A percentile compares a stretch with the other conserved stretches of the same genome.
Conservation (phyloP, 129 eudicot species). For the Tanacetum coccineum region DNA sequence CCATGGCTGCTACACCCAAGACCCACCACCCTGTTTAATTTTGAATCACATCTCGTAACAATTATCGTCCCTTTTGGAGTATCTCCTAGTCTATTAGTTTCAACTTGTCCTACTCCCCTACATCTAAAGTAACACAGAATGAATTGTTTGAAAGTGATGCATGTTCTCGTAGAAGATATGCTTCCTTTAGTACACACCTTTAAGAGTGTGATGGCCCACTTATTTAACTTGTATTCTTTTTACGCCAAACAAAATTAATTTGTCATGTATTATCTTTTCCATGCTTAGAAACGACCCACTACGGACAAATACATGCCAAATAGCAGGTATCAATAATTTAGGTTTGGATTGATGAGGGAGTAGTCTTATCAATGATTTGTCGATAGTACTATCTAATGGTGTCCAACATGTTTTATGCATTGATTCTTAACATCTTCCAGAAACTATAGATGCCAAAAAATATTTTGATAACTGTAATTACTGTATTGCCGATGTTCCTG, state of each 20-base stretch:
- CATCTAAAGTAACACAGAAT: neutral
- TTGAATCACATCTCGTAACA: neutral
- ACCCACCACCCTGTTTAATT: conserved; percentile 1
- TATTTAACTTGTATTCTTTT: conserved; percentile 25
- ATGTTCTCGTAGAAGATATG: conserved; percentile 37
- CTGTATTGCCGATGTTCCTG: neutral
- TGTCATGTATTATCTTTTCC: conserved; percentile 22
- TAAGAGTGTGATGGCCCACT: conserved; percentile 28
- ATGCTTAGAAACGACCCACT: conserved; percentile 37
- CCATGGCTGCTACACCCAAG: no score
- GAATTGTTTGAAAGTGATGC: conserved; percentile 20
- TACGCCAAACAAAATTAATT: conserved; percentile 26
- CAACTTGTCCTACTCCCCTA: neutral
- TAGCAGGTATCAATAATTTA: conserved; percentile 25
- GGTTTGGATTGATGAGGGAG: conserved; percentile 26
- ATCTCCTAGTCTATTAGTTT: conserved; percentile 7
- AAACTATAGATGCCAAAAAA: neutral
- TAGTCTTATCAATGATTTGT: conserved; percentile 29
- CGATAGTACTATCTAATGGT: conserved; percentile 29
- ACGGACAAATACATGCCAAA: conserved; percentile 26
- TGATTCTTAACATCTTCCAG: neutral
- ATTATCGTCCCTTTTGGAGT: neutral
- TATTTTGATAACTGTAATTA: neutral
- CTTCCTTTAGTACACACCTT: conserved; percentile 39
- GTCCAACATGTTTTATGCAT: conserved; percentile 17